Percentiles rank a stretch among this genome's conserved stretches.
These are phyloP conservation scores for Malbranchea cinnamomea DNA, from an alignment of 2,329 filamentous ascomycete genomes.

Conservation along the genomic window DNA sequence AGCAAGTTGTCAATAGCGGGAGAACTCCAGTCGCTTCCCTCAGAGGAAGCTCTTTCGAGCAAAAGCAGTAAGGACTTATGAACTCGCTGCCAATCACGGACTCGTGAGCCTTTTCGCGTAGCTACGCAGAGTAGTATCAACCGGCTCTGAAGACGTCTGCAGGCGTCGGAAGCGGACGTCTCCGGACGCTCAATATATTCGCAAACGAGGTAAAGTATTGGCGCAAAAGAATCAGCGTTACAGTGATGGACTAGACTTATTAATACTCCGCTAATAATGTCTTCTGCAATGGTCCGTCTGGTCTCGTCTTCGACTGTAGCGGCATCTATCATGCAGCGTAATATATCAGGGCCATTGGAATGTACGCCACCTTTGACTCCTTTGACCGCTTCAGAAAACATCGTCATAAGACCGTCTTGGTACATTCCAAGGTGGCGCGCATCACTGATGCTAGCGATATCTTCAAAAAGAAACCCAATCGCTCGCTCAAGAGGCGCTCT, in stretches of 20 bases:
- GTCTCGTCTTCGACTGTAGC: constrained; percentile 17
- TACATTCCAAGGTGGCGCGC: constrained; percentile 42
- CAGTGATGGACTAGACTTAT: constrained; percentile 75
- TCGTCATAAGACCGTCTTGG: constrained; percentile 75
- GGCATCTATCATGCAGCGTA: constrained; percentile 35
- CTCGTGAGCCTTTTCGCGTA: constrained; percentile 65
- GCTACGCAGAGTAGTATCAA: constrained; percentile 49
- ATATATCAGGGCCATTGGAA: constrained; percentile 39
- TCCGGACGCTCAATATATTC: constrained; percentile 28
- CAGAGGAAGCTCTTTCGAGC: constrained; percentile 29
- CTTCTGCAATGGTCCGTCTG: constrained; percentile 28
- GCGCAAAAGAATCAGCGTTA: constrained; percentile 54
- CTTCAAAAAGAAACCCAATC: constrained; percentile 55
- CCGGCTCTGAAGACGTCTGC: constrained; percentile 25
- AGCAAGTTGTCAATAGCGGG: constrained; percentile 24
- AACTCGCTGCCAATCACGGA: constrained; percentile 56
- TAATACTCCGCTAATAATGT: constrained; percentile 60
- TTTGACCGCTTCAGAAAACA: constrained; percentile 71
- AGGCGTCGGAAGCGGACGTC: constrained; percentile 20
- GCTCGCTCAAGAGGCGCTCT: constrained; percentile 51
- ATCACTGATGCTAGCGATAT: constrained; percentile 38
- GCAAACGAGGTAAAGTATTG: constrained; percentile 49
- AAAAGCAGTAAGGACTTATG: constrained; percentile 41
- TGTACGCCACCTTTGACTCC: constrained; percentile 45
- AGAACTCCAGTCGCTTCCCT: constrained; percentile 13